phyloP scores from a whole-genome alignment of 352 stramenopile species.

The Pythium diclinum region DNA sequence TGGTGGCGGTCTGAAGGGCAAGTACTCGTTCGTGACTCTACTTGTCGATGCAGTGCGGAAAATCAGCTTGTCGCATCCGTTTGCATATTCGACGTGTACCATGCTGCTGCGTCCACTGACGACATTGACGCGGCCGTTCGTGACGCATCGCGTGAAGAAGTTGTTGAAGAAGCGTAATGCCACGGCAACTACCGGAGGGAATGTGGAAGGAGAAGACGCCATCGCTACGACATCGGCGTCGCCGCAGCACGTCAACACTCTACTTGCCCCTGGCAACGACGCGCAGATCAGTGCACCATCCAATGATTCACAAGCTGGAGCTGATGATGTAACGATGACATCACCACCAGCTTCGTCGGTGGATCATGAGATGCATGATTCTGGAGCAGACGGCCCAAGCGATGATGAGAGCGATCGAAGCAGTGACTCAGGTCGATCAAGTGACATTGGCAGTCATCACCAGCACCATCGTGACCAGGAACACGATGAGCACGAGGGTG shows the following conservation, averaged over 20 bases:
- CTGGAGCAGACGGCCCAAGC: conserved; percentile 35
- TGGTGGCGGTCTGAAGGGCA: conserved; percentile 57
- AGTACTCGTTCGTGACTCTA: conserved; percentile 74
- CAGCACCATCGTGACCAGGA: conserved; percentile 32
- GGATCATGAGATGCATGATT: conserved; percentile 61
- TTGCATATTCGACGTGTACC: conserved; percentile 67
- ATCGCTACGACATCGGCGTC: background rate
- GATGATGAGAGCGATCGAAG: conserved; percentile 61
- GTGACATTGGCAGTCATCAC: conserved; percentile 33
- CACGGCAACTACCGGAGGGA: background rate
- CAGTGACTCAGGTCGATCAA: conserved; percentile 50
- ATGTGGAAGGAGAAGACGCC: background rate
- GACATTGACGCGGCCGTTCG: conserved; percentile 77
- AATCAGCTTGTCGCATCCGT: conserved; percentile 70
- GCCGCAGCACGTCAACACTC: background rate
- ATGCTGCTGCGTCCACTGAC: conserved; percentile 82
- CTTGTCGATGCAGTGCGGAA: conserved; percentile 76
- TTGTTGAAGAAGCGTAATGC: conserved; percentile 54
- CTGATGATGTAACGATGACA: conserved; percentile 67
- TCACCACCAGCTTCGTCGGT: conserved; percentile 40
- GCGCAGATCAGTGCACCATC: background rate
- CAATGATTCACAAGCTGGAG: conserved; percentile 13
- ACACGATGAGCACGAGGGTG: conserved; percentile 54
- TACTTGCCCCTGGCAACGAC: background rate
- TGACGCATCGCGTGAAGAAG: conserved; percentile 66